Evolutionary conservation across 2,329 filamentous ascomycete species (phyloP).

Genomic region (Diaporthe sp.): DNA sequence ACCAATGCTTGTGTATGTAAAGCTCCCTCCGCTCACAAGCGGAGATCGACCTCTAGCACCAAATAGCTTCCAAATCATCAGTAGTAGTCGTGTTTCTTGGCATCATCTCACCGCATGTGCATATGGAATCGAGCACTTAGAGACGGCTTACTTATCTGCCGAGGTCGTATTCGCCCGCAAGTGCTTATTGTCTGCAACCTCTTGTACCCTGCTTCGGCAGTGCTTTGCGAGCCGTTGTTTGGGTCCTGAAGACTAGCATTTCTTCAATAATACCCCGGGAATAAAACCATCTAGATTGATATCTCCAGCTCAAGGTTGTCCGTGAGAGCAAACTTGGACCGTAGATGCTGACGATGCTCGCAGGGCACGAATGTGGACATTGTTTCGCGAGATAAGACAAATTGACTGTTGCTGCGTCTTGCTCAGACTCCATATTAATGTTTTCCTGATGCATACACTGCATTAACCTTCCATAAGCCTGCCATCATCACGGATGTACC

Average conservation of each 20-base stretch:
- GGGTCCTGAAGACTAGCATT: too few relatives aligned
- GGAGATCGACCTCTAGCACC: background rate
- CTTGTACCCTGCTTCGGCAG: too few relatives aligned
- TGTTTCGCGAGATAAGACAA: background rate
- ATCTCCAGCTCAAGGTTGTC: too few relatives aligned
- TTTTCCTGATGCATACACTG: too few relatives aligned
- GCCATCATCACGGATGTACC: background rate
- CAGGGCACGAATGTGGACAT: background rate
- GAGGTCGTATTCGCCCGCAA: background rate
- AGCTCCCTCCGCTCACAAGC: too few relatives aligned
- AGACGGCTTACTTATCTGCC: background rate
- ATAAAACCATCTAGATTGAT: background rate
- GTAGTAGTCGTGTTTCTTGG: too few relatives aligned
- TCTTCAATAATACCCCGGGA: background rate
- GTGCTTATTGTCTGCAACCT: too few relatives aligned
- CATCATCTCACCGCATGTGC: background rate
- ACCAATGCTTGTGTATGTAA: background rate
- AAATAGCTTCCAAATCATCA: background rate
- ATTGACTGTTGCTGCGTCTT: background rate
- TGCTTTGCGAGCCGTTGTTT: background rate
- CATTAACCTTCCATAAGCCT: background rate
- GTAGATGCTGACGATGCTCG: background rate
- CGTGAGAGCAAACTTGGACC: rapidly evolving
- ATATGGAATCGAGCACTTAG: background rate
- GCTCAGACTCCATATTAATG: background rate